phyloP scores from a whole-genome alignment of 768 basidiomycete species.

The Psilocybe cyanescens region DNA sequence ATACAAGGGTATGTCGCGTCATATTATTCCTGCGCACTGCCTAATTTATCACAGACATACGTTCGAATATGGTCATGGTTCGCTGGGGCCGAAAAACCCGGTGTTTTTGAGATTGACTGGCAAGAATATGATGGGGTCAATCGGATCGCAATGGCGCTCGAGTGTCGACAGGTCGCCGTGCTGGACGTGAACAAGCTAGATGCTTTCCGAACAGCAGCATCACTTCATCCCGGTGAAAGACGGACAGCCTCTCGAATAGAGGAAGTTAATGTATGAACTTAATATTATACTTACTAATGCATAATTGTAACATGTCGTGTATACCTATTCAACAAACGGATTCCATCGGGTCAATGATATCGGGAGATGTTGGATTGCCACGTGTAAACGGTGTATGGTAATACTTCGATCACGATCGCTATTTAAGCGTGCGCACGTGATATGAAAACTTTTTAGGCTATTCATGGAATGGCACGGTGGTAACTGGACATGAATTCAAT shows the following conservation, averaged over 20 bases:
- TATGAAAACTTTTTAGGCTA: constrained; percentile 3
- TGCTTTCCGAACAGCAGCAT: constrained; percentile 11
- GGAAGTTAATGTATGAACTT: constrained; percentile 7
- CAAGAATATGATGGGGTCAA: constrained; percentile 54
- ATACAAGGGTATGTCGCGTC: constrained; percentile 54
- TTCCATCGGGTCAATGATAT: neutral
- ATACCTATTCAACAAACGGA: neutral
- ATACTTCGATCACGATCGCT: constrained; percentile 2
- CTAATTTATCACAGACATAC: constrained; percentile 35
- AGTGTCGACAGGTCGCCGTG: constrained; percentile 68
- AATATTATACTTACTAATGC: neutral
- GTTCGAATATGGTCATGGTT: constrained; percentile 69
- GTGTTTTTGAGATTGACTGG: constrained; percentile 82
- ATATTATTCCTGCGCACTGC: constrained; percentile 13
- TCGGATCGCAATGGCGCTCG: constrained; percentile 71
- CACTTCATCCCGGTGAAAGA: constrained; percentile 4
- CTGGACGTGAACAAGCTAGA: constrained; percentile 59
- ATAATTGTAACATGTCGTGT: constrained; percentile 1
- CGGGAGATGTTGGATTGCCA: constrained; percentile 10
- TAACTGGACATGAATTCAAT: too few species aligned
- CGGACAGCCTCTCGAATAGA: constrained; percentile 8
- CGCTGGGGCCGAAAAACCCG: constrained; percentile 57
- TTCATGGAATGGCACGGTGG: neutral
- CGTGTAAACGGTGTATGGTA: neutral
- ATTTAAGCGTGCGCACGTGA: constrained; percentile 13